Percentiles rank a stretch among this genome's conserved stretches.
Evolutionary conservation across 129 eudicot genomes (phyloP).

Genomic region (Scalesia atractyloides): DNA sequence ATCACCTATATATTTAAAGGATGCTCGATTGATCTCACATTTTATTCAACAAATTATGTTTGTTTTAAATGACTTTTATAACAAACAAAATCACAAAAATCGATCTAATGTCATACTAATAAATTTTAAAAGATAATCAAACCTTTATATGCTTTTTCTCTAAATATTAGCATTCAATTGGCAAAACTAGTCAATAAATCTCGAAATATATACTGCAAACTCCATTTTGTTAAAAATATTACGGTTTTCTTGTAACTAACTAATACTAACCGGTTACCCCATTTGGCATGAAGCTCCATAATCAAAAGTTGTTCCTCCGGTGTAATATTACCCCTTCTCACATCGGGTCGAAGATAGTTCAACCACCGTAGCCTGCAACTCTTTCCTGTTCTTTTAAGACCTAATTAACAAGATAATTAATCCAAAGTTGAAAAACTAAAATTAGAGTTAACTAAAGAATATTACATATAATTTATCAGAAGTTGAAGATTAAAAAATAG

Average conservation of each 20-base stretch:
- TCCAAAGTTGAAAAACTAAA: not conserved
- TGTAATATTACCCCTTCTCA: constrained; percentile 90
- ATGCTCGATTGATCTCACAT: not conserved
- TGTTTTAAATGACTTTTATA: not conserved
- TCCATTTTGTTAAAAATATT: not conserved
- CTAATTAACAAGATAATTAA: constrained; percentile 30
- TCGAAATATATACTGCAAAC: not conserved
- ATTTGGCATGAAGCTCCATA: constrained; percentile 92
- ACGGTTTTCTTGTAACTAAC: not conserved
- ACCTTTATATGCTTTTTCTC: not conserved
- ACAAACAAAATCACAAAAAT: not conserved
- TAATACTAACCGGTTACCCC: constrained; percentile 78
- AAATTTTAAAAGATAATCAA: not conserved
- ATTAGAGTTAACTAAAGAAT: not conserved
- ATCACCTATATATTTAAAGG: constrained; percentile 30
- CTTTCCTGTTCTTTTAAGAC: constrained; percentile 93
- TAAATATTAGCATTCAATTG: not conserved
- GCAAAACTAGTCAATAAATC: not conserved
- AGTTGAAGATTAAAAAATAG: not conserved
- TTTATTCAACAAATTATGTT: not conserved
- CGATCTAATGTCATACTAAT: not conserved
- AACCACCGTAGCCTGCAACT: constrained; percentile 95
- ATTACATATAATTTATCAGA: not conserved
- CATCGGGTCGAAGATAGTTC: constrained; percentile 90
- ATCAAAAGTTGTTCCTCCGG: constrained; percentile 86